These are phyloP conservation scores for Prototheca stagnorum DNA, from an alignment of 163 green algal genomes.

Conservation along the genomic window DNA sequence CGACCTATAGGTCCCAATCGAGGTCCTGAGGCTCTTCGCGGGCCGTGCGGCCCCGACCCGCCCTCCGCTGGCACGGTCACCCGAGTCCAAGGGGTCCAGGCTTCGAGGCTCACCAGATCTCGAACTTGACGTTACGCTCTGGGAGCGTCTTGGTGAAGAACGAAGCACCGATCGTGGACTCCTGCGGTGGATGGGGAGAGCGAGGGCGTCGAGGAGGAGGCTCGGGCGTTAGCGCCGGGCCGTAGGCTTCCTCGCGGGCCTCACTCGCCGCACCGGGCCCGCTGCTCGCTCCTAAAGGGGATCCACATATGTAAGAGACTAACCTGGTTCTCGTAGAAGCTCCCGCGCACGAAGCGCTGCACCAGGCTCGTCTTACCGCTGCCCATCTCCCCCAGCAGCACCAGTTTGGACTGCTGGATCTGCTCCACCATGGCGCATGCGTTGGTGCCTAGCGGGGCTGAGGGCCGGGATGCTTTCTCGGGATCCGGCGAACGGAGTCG, in stretches of 20 bases:
- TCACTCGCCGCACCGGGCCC: background rate
- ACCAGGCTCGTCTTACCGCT: constrained; percentile 88
- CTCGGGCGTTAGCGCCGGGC: background rate
- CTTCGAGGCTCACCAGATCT: constrained; percentile 99
- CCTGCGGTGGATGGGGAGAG: constrained; percentile 33
- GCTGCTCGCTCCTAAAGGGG: background rate
- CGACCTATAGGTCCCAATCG: no score
- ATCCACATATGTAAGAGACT: no score
- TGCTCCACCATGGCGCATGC: constrained; percentile 12
- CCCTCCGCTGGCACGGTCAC: no score
- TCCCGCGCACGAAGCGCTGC: constrained; percentile 87
- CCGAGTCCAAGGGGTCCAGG: no score
- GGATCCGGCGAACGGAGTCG: background rate
- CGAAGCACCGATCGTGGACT: constrained; percentile 92
- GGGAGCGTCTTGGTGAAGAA: constrained; percentile 95
- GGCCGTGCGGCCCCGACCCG: no score
- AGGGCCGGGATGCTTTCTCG: background rate
- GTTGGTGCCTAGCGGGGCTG: background rate
- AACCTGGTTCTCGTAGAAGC: constrained; percentile 97
- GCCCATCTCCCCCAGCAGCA: constrained; percentile 95
- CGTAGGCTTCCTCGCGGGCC: background rate
- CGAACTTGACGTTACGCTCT: constrained; percentile 95
- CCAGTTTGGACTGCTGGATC: constrained; percentile 69
- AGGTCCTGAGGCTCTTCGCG: no score
- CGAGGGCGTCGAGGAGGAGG: background rate